Percentiles rank a stretch among this genome's conserved stretches.
These are phyloP conservation scores for Dioscorea dumetorum DNA, from an alignment of 106 monocot genomes.

Conservation along the genomic window DNA sequence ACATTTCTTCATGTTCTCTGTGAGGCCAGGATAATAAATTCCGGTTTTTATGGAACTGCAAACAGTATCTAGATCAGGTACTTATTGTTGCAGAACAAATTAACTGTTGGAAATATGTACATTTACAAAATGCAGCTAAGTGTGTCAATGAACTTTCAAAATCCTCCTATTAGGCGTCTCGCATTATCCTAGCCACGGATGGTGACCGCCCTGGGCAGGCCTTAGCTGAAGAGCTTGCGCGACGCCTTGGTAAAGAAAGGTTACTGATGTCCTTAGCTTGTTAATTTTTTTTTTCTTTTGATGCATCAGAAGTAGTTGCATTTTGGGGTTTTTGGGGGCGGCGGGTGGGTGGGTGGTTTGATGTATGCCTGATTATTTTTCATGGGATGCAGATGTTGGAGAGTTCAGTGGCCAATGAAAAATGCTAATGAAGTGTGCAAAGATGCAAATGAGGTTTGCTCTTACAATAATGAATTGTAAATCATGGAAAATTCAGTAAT, in stretches of 20 bases:
- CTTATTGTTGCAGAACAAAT: neutral
- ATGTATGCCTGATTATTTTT: neutral
- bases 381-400: constrained; percentile 32
- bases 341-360: too few species aligned
- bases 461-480: neutral
- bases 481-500: neutral
- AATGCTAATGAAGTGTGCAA: constrained; percentile 27
- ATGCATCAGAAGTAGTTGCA: neutral
- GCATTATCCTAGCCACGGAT: constrained; percentile 47
- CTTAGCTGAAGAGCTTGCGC: constrained; percentile 44
- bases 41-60: constrained; percentile 44
- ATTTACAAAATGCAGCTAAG: neutral
- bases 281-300: neutral
- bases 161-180: constrained; percentile 22
- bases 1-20: constrained; percentile 9
- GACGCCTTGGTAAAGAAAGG: constrained; percentile 57
- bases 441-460: constrained; percentile 44
- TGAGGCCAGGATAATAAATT: constrained; percentile 34
- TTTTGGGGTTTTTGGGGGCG: too few species aligned
- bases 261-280: neutral
- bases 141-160: neutral
- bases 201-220: constrained; percentile 37
- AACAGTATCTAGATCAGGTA: constrained; percentile 32
- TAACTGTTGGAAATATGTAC: neutral
- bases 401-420: constrained; percentile 40